phyloP scores from a whole-genome alignment of 345 rosid genomes.

The Eucalyptus albens region DNA sequence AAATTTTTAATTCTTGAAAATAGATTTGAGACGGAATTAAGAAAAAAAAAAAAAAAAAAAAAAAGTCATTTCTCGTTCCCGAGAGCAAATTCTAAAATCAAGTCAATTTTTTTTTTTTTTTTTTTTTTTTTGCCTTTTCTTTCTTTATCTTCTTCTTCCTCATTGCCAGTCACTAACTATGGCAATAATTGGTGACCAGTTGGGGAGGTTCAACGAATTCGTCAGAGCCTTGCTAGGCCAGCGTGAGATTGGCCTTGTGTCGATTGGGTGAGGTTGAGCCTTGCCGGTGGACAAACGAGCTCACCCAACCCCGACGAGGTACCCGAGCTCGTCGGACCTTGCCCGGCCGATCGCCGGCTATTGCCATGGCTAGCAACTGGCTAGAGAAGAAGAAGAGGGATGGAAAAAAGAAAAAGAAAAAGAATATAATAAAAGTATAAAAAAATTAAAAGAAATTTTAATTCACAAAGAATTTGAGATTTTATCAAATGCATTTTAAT shows the following conservation, averaged over 20 bases:
- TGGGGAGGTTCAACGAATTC: fast-evolving
- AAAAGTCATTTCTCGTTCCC: fast-evolving
- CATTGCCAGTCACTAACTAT: fast-evolving
- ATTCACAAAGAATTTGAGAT: too few species aligned
- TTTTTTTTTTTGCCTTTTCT: fast-evolving
- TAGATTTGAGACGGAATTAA: fast-evolving
- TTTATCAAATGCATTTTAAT: fast-evolving
- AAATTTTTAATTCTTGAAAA: fast-evolving
- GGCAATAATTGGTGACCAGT: fast-evolving
- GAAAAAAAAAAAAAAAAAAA: too few species aligned
- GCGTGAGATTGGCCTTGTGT: fast-evolving
- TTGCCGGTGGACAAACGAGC: fast-evolving
- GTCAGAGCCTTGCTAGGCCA: fast-evolving
- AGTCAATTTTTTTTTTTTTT: too few species aligned
- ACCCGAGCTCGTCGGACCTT: too few species aligned
- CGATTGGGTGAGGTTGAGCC: too few species aligned
- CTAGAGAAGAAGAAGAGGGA: too few species aligned
- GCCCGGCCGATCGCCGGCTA: fast-evolving
- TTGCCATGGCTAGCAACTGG: fast-evolving
- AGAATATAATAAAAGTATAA: too few species aligned
- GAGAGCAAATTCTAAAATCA: fast-evolving
- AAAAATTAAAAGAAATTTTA: too few species aligned
- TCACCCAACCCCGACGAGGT: too few species aligned
- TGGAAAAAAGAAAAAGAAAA: too few species aligned
- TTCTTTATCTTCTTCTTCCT: too few species aligned